A percentile compares a stretch with the other conserved stretches of the same genome.
phyloP scores from a whole-genome alignment of 345 rosid genomes.

The Brassica juncea region DNA sequence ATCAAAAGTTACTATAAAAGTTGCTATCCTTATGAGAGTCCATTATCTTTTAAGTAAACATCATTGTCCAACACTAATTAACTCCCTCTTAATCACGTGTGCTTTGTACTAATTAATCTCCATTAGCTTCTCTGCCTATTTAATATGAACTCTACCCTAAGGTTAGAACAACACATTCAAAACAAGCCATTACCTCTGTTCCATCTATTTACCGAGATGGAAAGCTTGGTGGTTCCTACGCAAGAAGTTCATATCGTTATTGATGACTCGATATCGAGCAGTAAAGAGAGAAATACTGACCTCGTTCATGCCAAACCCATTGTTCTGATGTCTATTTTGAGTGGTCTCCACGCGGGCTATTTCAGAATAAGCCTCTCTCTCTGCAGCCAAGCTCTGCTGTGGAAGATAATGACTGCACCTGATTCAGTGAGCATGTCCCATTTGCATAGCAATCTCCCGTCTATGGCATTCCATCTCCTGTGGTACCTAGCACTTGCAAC shows the following conservation, averaged over 20 bases:
- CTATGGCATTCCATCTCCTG: slow-evolving; percentile 43
- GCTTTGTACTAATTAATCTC: slow-evolving; percentile 20
- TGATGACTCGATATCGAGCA: slow-evolving; percentile 4
- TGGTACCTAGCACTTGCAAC: slow-evolving; percentile 52
- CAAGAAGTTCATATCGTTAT: slow-evolving; percentile 31
- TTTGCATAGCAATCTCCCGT: slow-evolving; percentile 42
- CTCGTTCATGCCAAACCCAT: slow-evolving; percentile 19
- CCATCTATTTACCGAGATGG: slow-evolving; percentile 14
- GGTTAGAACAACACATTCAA: slow-evolving; percentile 5
- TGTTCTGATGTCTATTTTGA: slow-evolving; percentile 33
- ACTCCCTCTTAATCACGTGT: slow-evolving; percentile 27
- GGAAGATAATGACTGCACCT: slow-evolving; percentile 50
- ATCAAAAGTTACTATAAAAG: slow-evolving; percentile 7
- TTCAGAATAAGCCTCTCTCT: slow-evolving; percentile 60
- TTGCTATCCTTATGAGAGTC: slow-evolving; percentile 24
- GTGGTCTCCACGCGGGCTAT: slow-evolving; percentile 53
- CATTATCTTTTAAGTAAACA: slow-evolving; percentile 25
- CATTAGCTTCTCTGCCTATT: slow-evolving; percentile 21
- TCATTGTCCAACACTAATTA: slow-evolving; percentile 28
- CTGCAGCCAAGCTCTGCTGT: slow-evolving; percentile 54
- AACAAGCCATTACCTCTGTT: slow-evolving; percentile 19
- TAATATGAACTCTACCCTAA: slow-evolving; percentile 14
- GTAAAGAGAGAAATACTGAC: slow-evolving; percentile 21
- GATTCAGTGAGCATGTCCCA: slow-evolving; percentile 32
- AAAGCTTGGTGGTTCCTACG: slow-evolving; percentile 8